These are phyloP conservation scores for Leptographium lundbergii DNA, from an alignment of 2,329 filamentous ascomycete species.

Conservation along the genomic window DNA sequence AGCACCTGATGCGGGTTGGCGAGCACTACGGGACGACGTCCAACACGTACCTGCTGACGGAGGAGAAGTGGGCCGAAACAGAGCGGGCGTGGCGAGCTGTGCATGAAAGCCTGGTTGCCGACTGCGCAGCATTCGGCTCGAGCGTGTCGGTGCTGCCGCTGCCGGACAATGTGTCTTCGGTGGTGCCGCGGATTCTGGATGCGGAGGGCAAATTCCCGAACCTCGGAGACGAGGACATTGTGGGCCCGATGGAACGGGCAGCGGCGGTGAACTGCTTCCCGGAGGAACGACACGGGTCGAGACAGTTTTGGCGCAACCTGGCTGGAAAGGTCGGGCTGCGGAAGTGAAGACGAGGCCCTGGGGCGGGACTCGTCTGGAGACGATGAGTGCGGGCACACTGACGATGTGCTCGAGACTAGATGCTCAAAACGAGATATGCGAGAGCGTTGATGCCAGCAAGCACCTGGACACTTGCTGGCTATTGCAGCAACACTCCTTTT, in stretches of 20 bases:
- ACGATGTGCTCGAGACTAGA: neutral
- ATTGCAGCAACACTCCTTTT: neutral
- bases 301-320: constrained; percentile 32
- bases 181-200: constrained; percentile 57
- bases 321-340: constrained; percentile 30
- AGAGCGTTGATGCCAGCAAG: neutral
- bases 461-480: neutral
- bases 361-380: no score
- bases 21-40: constrained; percentile 88
- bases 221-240: constrained; percentile 82
- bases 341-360: constrained; percentile 12
- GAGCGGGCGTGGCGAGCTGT: constrained; percentile 61
- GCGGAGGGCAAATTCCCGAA: constrained; percentile 77
- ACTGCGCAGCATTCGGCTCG: constrained; percentile 15
- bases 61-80: constrained; percentile 77
- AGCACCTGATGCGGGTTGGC: constrained; percentile 74
- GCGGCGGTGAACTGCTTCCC: constrained; percentile 12
- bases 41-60: constrained; percentile 73
- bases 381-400: no score
- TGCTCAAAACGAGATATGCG: neutral
- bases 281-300: constrained; percentile 27
- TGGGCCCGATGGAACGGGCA: constrained; percentile 73
- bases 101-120: constrained; percentile 51
- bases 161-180: constrained; percentile 45
- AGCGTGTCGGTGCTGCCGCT: constrained; percentile 23